Evolutionary conservation across 441 rosid genomes (phyloP).

Genomic region (Aleurites moluccanus): DNA sequence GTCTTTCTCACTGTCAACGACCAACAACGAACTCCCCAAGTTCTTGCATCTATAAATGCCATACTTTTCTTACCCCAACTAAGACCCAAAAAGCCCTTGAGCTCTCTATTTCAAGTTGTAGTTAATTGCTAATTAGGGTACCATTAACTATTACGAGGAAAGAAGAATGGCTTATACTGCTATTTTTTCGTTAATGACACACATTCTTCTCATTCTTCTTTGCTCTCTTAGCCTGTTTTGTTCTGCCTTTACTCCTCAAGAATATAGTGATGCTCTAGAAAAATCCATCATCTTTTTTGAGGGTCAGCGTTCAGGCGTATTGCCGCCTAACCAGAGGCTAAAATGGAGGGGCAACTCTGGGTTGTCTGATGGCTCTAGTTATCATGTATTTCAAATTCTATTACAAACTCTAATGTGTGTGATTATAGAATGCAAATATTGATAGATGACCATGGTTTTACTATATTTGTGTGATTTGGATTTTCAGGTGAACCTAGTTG

Average conservation of each 20-base stretch:
- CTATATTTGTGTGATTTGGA: constrained; percentile 1
- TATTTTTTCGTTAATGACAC: constrained; percentile 13
- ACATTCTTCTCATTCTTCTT: constrained; percentile 25
- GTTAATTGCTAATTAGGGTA: not conserved
- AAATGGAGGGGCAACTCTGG: constrained; percentile 76
- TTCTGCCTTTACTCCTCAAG: constrained; percentile 56
- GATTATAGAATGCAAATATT: not conserved
- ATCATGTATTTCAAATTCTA: constrained; percentile 36
- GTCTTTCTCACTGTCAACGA: constrained; percentile 22
- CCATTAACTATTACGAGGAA: not conserved
- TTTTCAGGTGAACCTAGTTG: constrained; percentile 64
- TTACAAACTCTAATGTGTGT: not conserved
- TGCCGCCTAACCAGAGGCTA: constrained; percentile 66
- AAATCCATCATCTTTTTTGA: constrained; percentile 89
- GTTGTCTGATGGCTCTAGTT: constrained; percentile 61
- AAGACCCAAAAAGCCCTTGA: constrained; percentile 10
- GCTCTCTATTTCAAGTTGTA: not conserved
- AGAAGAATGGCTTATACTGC: constrained; percentile 31
- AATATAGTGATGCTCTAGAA: constrained; percentile 73
- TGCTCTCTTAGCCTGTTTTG: constrained; percentile 28
- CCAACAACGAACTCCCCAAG: constrained; percentile 42
- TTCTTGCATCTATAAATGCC: constrained; percentile 36
- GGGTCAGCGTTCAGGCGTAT: constrained; percentile 84
- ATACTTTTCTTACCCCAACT: constrained; percentile 3
- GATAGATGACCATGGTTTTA: not conserved